phyloP scores from a whole-genome alignment of 345 rosid species.

The Gossypium ekmanianum region DNA sequence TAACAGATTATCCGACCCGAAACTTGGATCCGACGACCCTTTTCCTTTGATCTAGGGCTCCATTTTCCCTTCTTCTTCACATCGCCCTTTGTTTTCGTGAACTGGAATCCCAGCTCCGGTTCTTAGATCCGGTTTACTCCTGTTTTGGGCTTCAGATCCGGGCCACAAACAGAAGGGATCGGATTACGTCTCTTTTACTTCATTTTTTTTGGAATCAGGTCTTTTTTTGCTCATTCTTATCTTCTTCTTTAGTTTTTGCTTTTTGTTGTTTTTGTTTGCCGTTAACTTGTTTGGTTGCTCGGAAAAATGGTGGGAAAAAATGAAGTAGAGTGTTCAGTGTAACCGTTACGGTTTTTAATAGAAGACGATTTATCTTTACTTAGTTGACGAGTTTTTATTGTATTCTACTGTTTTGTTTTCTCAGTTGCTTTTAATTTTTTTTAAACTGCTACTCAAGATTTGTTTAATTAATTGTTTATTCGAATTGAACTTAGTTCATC shows the following conservation, averaged over 20 bases:
- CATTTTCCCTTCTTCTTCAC: not conserved
- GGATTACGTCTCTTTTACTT: conserved; percentile 35
- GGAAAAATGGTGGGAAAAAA: not conserved
- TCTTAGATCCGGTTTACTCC: conserved; percentile 48
- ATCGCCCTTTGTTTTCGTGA: not conserved
- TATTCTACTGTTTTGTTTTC: not conserved
- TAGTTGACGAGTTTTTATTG: not conserved
- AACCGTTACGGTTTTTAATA: not conserved
- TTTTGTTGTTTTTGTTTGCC: not conserved
- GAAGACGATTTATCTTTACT: not conserved
- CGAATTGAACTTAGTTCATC: not conserved
- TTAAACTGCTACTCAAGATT: not conserved
- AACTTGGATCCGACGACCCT: conserved; percentile 17
- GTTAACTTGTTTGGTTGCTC: conserved; percentile 18
- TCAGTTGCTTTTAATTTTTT: not conserved
- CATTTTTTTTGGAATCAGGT: conserved; percentile 18
- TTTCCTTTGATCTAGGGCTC: conserved; percentile 34
- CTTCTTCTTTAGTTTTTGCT: not conserved
- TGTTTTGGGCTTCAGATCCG: conserved; percentile 98
- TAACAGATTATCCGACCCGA: conserved; percentile 29
- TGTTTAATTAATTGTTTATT: conserved; percentile 2
- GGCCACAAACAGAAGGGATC: conserved; percentile 74
- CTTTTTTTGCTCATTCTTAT: not conserved
- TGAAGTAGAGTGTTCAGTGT: not conserved
- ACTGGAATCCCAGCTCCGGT: conserved; percentile 16